Evolutionary conservation across 306 rosid species (phyloP), one percentile per base, ranked within the genome.

Genomic region (Acmispon strigosus): DNA sequence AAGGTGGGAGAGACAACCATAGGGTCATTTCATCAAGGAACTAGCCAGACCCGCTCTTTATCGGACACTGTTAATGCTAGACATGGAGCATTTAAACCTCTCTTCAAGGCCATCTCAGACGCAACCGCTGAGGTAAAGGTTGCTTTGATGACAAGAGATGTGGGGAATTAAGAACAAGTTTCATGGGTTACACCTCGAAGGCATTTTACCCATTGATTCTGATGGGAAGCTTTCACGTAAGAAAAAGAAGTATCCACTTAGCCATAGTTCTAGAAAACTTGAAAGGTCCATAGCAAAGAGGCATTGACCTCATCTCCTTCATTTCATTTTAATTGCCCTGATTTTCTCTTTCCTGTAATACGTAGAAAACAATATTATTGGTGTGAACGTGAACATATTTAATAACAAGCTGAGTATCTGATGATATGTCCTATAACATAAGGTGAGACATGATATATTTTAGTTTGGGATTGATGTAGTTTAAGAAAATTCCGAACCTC

Each of bases 101-200:
- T 83, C 59, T 4, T 41, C 62, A 72, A 78, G 7, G 83, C 84
- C 27, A 72, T 72, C 12, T 57, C 57, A 4, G 69, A 86, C 22
- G 79, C 82, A 79, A 86, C 84, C 6, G 74, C 75, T 2, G 86
- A 78, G 71, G 50, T 86, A 67, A 76, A 64, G 80, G 86, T 57
- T 39, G 63, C 69, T 47, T 18, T 86, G 22, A 24, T 8, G 27
- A 78, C 84, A 19, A 65, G 70, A 73, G 77, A 86, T 83, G 27
- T 81, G 78, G 84, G 90, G 90, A 15, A 66, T 78, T 36, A 83
- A 37, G 84, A 81, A 84, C 76, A 81, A 78, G 79, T 83, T 48
- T 45, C 84, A 72, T 12, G 73, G 73, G 48, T 41, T 78, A 66
- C 68, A 60, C 48, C 62, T 75, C 61, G 49, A 36, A 13, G 82